Evolutionary conservation across 768 basidiomycete genomes (phyloP), one percentile per base, ranked within the genome.

Genomic region (Phlebiopsis flavidoalba): DNA sequence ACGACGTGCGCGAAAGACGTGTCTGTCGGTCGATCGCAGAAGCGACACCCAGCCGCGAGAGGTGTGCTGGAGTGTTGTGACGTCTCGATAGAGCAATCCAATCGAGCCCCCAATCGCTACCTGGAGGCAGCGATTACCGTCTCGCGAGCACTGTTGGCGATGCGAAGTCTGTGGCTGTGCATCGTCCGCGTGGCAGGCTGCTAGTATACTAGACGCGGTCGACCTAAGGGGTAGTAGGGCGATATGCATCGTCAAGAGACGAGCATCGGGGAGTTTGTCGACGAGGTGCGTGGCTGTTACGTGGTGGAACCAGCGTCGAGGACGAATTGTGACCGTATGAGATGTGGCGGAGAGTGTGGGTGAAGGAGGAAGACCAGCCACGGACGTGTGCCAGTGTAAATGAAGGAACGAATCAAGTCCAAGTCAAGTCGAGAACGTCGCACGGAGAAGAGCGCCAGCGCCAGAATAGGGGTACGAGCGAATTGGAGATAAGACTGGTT

Each of bases 41-140:
- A 65, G 0, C n/a, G n/a, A n/a, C n/a, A 79, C 80, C n/a, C n/a
- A 83, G 71, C n/a, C n/a, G n/a, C n/a, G n/a, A n/a, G n/a, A n/a
- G n/a, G n/a, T n/a, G n/a, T n/a, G n/a, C n/a, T n/a, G n/a, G n/a
- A n/a, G n/a, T n/a, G n/a, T n/a, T n/a, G n/a, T n/a, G n/a, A n/a
- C n/a, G n/a, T n/a, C n/a, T n/a, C 64, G 11, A 74, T 74, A n/a
- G 11, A 85, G 76, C 21, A 83, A 77, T 33, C 83, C 83, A 17
- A 83, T 75, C 33, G 74, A 77, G 31, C 80, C 80, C 0, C 80
- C 82, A 22, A 85, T 74, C 0, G 79, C 82, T n/a, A n/a, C 77
- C 81, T 1, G 74, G n/a, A n/a, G n/a, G n/a, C n/a, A n/a, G n/a
- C 83, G 66, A 86, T n/a, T n/a, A 84, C 6, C n/a, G n/a, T n/a